These are phyloP conservation scores for Didymella pinodella DNA, from an alignment of 2,329 filamentous ascomycete genomes.

Conservation along the genomic window DNA sequence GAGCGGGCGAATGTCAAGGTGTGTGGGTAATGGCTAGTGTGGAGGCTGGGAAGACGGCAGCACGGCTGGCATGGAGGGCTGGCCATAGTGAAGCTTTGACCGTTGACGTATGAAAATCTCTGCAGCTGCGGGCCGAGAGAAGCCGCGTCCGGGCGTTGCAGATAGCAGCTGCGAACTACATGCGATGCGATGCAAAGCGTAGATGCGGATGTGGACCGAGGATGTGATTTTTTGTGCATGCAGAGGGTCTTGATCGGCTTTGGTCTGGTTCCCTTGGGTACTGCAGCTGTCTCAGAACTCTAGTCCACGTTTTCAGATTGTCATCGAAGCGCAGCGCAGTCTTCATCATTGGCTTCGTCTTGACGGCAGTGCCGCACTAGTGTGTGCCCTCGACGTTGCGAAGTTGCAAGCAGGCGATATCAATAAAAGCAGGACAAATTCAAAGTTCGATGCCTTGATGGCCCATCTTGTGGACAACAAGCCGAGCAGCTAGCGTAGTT, in stretches of 20 bases:
- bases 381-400: neutral
- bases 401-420: neutral
- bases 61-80: slow-evolving; percentile 17
- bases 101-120: slow-evolving; percentile 32
- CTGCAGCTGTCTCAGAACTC: neutral
- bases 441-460: neutral
- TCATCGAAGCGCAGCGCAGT: neutral
- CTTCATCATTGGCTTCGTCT: neutral
- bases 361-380: neutral
- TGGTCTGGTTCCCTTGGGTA: neutral
- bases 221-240: neutral
- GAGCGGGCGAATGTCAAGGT: neutral
- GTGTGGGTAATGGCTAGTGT: slow-evolving; percentile 8
- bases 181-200: slow-evolving; percentile 20
- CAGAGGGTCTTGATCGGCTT: neutral
- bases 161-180: slow-evolving; percentile 17
- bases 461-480: neutral
- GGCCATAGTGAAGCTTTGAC: slow-evolving; percentile 18
- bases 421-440: neutral
- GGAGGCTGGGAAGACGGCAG: slow-evolving; percentile 22
- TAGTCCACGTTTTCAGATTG: neutral
- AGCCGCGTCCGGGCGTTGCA: slow-evolving; percentile 24
- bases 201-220: slow-evolving; percentile 4
- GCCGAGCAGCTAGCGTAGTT: neutral
- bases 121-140: slow-evolving; percentile 35